These are phyloP conservation scores for Colletotrichum musae DNA, from an alignment of 2,329 filamentous ascomycete genomes.

Conservation along the genomic window DNA sequence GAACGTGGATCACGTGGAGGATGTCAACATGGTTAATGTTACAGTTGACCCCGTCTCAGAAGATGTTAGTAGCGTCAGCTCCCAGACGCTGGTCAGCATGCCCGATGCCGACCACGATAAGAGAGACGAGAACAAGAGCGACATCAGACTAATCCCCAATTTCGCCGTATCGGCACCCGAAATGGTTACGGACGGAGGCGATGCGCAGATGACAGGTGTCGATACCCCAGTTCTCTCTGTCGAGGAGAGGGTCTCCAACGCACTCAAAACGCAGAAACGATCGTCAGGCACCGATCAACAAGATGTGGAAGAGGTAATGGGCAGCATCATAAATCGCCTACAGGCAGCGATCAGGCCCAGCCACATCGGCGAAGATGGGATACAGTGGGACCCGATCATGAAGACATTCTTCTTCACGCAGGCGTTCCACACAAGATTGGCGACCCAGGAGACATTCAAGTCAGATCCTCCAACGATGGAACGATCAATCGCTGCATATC, in stretches of 20 bases:
- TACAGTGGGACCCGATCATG: slow-evolving; percentile 87
- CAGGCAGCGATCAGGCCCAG: slow-evolving; percentile 86
- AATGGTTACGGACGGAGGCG: slow-evolving; percentile 23
- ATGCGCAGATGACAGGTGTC: slow-evolving; percentile 23
- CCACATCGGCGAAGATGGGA: slow-evolving; percentile 74
- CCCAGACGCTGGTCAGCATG: slow-evolving; percentile 66
- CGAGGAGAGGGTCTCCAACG: slow-evolving; percentile 62
- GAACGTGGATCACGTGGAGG: slow-evolving; percentile 43
- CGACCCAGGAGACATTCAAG: slow-evolving; percentile 52
- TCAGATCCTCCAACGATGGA: slow-evolving; percentile 65
- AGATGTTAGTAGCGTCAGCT: slow-evolving; percentile 63
- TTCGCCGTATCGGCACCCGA: slow-evolving; percentile 44
- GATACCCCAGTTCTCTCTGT: slow-evolving; percentile 45
- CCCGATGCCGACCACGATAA: slow-evolving; percentile 55
- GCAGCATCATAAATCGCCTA: slow-evolving; percentile 91
- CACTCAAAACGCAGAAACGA: slow-evolving; percentile 61
- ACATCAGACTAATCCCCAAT: slow-evolving; percentile 27
- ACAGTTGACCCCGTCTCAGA: slow-evolving; percentile 53
- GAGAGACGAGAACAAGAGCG: slow-evolving; percentile 44
- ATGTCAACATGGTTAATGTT: slow-evolving; percentile 53
- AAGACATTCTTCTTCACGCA: slow-evolving; percentile 76
- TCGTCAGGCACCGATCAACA: slow-evolving; percentile 79
- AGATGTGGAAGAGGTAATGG: slow-evolving; percentile 96
- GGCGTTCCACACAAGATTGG: slow-evolving; percentile 71
- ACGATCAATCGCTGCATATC: slow-evolving; percentile 73